Conservation (phyloP, 257 asterid species). For the Cordia subcordata region DNA sequence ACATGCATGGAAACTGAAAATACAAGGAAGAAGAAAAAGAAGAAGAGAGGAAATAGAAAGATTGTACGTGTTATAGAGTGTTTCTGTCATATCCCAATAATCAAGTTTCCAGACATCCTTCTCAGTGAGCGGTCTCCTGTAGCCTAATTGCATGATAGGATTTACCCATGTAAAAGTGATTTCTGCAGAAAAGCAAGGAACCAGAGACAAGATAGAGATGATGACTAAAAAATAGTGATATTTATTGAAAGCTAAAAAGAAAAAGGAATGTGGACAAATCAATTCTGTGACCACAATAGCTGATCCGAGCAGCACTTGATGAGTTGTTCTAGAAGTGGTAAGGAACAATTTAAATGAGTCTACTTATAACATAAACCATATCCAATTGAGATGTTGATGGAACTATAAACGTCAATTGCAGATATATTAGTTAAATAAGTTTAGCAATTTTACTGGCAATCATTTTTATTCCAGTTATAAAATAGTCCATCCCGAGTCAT, state of each 20-base stretch:
- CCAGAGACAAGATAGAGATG: not conserved
- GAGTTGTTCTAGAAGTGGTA: not conserved
- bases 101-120: constrained; percentile 88
- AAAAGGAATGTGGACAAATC: not conserved
- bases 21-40: not conserved
- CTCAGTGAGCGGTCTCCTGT: constrained; percentile 64
- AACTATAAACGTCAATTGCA: too few species aligned
- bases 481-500: too few species aligned
- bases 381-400: too few species aligned
- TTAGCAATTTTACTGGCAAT: too few species aligned
- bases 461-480: too few species aligned
- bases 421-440: too few species aligned
- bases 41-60: constrained; percentile 8
- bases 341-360: not conserved
- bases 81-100: constrained; percentile 79
- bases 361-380: too few species aligned
- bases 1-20: constrained; percentile 3
- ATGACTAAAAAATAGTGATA: not conserved
- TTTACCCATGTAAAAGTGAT: constrained; percentile 81
- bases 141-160: constrained; percentile 82
- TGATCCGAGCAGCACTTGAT: not conserved
- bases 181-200: constrained; percentile 21
- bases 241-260: not conserved
- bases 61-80: constrained; percentile 49
- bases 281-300: not conserved